phyloP scores from a whole-genome alignment of 2,329 filamentous ascomycete genomes.

The Tolypocladium amazonense region DNA sequence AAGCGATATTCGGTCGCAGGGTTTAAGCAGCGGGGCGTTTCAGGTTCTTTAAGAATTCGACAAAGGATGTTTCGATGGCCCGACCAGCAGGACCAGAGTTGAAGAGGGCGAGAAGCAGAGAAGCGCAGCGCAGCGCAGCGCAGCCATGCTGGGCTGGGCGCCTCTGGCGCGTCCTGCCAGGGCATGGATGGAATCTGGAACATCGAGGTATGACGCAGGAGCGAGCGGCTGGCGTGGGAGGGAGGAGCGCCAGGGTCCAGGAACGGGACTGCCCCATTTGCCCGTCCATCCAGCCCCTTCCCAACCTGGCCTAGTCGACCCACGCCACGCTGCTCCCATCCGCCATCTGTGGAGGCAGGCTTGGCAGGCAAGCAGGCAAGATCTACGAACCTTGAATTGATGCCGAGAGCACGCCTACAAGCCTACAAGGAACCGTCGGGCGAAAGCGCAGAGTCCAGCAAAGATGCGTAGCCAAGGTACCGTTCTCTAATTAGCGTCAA shows the following conservation, averaged over 20 bases:
- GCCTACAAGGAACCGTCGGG: too few species aligned
- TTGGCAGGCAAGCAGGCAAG: too few species aligned
- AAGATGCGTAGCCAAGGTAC: background rate
- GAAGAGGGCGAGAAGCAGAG: background rate
- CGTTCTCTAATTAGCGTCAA: background rate
- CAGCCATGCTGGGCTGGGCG: background rate
- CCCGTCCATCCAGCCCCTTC: background rate
- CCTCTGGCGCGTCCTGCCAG: background rate
- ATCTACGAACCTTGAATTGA: too few species aligned
- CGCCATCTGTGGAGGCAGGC: background rate
- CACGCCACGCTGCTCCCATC: background rate
- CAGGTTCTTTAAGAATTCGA: background rate
- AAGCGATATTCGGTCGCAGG: background rate
- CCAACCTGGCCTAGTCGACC: background rate
- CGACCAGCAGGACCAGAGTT: constrained; percentile 5
- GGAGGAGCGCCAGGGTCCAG: constrained; percentile 5
- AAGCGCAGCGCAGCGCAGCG: background rate
- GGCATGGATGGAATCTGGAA: background rate
- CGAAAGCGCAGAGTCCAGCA: background rate
- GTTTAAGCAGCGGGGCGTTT: background rate
- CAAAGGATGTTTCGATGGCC: constrained; percentile 1
- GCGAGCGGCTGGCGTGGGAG: constrained; percentile 1
- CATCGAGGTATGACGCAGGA: constrained; percentile 7
- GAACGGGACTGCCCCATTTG: constrained; percentile 1
- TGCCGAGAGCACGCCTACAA: too few species aligned